These are phyloP conservation scores for Schizophyllum commune DNA, from an alignment of 1,284 basidiomycete species.

Conservation along the genomic window DNA sequence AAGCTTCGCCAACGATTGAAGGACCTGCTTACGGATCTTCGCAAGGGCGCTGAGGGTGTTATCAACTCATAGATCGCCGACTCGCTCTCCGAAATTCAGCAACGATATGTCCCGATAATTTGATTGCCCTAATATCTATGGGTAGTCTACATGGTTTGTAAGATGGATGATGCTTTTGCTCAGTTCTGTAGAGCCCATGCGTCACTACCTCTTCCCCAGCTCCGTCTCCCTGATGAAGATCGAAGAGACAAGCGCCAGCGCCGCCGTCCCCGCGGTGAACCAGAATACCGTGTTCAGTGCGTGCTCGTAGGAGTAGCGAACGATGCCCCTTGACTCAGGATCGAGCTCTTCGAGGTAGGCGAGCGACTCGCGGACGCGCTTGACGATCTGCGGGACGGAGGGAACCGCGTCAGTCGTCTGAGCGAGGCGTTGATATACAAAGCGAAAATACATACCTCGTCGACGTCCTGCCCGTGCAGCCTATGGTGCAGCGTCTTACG, in stretches of 20 bases:
- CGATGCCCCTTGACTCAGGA: slow-evolving; percentile 31
- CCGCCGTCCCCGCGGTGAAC: slow-evolving; percentile 35
- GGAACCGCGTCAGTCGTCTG: neutral
- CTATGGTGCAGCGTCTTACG: slow-evolving; percentile 33
- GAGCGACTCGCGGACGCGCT: slow-evolving; percentile 46
- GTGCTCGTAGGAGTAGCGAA: slow-evolving; percentile 39
- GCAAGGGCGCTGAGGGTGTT: slow-evolving; percentile 31
- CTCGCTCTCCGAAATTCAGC: slow-evolving; percentile 7
- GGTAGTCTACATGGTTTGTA: too few species aligned
- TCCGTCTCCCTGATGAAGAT: slow-evolving; percentile 42
- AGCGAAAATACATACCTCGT: slow-evolving; percentile 30
- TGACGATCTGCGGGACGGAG: slow-evolving; percentile 36
- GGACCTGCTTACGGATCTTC: slow-evolving; percentile 26
- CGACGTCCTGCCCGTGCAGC: slow-evolving; percentile 35
- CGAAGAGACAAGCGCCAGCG: slow-evolving; percentile 32
- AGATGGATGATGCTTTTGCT: too few species aligned
- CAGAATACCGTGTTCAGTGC: slow-evolving; percentile 41
- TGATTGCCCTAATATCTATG: too few species aligned
- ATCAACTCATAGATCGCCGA: slow-evolving; percentile 7
- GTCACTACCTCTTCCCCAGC: neutral
- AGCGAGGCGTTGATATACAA: neutral
- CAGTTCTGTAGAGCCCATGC: too few species aligned
- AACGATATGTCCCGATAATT: too few species aligned
- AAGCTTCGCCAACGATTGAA: slow-evolving; percentile 28
- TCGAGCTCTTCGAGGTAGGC: slow-evolving; percentile 43